Evolutionary conservation across 441 rosid species (phyloP).

Genomic region (Erodium moschatum): DNA sequence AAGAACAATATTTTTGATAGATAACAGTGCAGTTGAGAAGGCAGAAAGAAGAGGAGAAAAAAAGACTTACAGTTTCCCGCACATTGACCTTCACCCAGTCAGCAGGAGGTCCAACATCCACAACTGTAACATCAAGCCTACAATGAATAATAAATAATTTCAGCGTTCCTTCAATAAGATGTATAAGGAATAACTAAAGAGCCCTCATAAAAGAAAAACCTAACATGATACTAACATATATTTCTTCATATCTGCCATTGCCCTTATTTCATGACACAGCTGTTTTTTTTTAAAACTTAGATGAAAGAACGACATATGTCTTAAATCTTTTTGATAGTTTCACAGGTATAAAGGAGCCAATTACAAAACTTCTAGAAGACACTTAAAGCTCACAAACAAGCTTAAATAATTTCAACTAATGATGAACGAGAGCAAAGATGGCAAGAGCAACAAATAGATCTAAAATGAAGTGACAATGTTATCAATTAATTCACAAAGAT

Average conservation of each 20-base stretch:
- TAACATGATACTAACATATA: background rate
- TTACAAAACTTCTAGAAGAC: too few species aligned
- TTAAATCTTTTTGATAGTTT: too few species aligned
- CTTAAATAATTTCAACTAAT: background rate
- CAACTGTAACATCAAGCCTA: constrained; percentile 46
- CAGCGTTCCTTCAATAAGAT: constrained; percentile 17
- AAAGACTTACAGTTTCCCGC: constrained; percentile 48
- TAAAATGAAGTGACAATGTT: background rate
- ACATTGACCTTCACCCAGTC: constrained; percentile 94
- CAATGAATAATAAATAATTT: constrained; percentile 12
- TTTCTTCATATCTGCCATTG: too few species aligned
- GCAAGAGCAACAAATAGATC: background rate
- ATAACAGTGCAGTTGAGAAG: constrained; percentile 5
- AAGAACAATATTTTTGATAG: constrained; percentile 2
- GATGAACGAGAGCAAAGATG: background rate
- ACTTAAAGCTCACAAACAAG: too few species aligned
- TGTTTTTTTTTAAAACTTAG: too few species aligned
- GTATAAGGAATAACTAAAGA: background rate
- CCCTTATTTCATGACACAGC: too few species aligned
- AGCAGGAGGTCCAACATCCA: constrained; percentile 71
- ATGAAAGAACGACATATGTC: too few species aligned
- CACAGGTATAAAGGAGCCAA: too few species aligned
- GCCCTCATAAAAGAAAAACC: background rate
- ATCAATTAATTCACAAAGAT: constrained; percentile 16
- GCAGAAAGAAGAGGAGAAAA: background rate